Evolutionary conservation across 192 early-diverging fungal species (phyloP), one percentile per base, ranked within the genome.

Genomic region (Podila minutissima): DNA sequence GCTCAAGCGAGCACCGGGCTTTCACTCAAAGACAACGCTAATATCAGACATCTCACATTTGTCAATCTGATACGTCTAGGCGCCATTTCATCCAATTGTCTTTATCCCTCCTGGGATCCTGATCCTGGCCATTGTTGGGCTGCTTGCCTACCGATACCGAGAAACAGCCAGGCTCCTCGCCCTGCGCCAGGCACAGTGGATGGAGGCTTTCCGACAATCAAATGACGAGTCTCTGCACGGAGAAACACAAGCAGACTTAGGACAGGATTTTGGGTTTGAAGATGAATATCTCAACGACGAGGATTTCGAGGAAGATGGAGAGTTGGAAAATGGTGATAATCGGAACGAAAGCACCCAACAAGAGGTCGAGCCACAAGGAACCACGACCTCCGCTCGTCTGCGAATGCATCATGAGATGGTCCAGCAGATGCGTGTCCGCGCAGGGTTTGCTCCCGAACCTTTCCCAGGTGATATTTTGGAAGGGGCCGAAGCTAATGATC

Each of bases 371-470:
- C 77, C 70, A 32, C 70, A 72, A 41, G 70, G 70, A 69, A 64
- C 77, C 20, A 73, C 77, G 4, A 81, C 77, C 0, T 79, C 75
- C 19, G 77, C 77, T 13, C 53, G 77, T 29, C n/a, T 81, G 33
- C 67, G 77, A 37, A 73, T 81, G 77, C 77, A 81, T 20, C 77
- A 81, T 59, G 77, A 81, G 33, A 81, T 81, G 77, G 71, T 73
- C 10, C 77, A 81, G 37, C 77, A 73, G 63, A 81, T 81, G 77
- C 65, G 77, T 2, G 77, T 59, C 7, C 70, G 77, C 28, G 77
- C 77, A 0, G 77, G 77, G n/a, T 81, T 73, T 67, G 77, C 77
- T n/a, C 77, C 77, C 8, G 77, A 81, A 15, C 77, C 77, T 6
- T 81, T 81, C 62, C 77, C 77, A 4, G 77, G 77, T 20, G 77